Evolutionary conservation across 306 rosid species (phyloP).

Genomic region (Quercus parvula): DNA sequence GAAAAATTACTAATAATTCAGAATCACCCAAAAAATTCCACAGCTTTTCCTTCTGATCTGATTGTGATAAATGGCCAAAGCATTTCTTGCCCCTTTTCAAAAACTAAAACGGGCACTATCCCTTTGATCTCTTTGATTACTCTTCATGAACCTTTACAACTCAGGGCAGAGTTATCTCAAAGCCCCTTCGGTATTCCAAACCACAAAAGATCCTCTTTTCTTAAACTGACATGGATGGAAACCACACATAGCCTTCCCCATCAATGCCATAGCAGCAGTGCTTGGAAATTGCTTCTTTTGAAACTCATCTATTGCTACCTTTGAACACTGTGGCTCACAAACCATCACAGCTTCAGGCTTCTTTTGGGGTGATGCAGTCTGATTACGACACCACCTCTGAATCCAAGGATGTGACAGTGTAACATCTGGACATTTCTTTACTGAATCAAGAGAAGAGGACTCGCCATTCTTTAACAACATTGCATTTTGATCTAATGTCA

Average conservation of each 20-base stretch:
- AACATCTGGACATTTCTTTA: constrained; percentile 35
- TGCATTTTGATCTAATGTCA: constrained; percentile 22
- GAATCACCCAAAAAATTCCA: background rate
- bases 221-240: constrained; percentile 43
- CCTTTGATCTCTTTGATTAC: constrained; percentile 12
- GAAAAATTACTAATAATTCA: background rate
- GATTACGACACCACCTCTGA: constrained; percentile 55
- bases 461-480: constrained; percentile 22
- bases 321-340: constrained; percentile 35
- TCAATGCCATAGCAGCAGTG: constrained; percentile 87
- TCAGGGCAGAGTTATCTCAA: constrained; percentile 18
- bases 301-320: constrained; percentile 18
- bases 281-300: constrained; percentile 76
- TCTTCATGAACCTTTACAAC: constrained; percentile 10
- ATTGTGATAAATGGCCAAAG: constrained; percentile 3
- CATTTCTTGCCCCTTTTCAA: constrained; percentile 1
- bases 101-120: background rate
- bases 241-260: constrained; percentile 72
- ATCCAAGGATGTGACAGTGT: constrained; percentile 87
- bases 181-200: constrained; percentile 55
- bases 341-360: constrained; percentile 32
- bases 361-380: constrained; percentile 28
- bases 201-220: constrained; percentile 53
- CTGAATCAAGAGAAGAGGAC: constrained; percentile 28
- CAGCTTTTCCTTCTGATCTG: constrained; percentile 3